These are phyloP conservation scores for Erodium texanum DNA, from an alignment of 441 rosid species.

Conservation along the genomic window DNA sequence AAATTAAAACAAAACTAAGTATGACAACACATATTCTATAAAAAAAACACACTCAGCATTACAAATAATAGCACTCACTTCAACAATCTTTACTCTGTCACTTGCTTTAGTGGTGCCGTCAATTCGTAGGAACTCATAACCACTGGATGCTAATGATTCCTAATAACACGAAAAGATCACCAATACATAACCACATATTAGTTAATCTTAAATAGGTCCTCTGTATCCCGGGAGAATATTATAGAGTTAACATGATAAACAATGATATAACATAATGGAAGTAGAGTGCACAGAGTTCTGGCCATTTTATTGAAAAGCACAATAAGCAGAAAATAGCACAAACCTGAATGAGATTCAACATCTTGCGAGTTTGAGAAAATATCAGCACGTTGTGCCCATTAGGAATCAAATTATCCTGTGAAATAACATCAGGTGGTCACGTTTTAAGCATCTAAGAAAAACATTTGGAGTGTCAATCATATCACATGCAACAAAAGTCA, in stretches of 20 bases:
- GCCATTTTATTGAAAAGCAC: neutral
- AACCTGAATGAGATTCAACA: constrained; percentile 94
- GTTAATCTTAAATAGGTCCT: neutral
- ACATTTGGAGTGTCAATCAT: too few relatives aligned
- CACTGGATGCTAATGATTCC: constrained; percentile 61
- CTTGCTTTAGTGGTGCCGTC: constrained; percentile 88
- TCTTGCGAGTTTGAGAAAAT: constrained; percentile 95
- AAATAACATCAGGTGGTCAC: constrained; percentile 19
- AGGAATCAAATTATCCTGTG: constrained; percentile 66
- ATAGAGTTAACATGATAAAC: neutral
- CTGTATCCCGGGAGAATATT: neutral
- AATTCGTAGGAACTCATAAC: constrained; percentile 67
- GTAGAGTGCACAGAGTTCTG: neutral
- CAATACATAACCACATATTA: neutral
- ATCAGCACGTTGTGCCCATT: constrained; percentile 84
- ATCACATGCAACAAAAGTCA: too few relatives aligned
- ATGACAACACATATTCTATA: neutral
- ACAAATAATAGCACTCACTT: constrained; percentile 37
- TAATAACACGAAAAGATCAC: constrained; percentile 18
- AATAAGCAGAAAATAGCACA: constrained; percentile 21
- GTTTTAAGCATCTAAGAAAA: constrained; percentile 7
- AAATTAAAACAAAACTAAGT: constrained; percentile 15
- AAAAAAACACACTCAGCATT: neutral
- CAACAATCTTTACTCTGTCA: constrained; percentile 74
- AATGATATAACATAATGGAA: neutral